These are phyloP conservation scores for Yarrowia galli DNA, from an alignment of 1,139 yeast species.

Conservation along the genomic window DNA sequence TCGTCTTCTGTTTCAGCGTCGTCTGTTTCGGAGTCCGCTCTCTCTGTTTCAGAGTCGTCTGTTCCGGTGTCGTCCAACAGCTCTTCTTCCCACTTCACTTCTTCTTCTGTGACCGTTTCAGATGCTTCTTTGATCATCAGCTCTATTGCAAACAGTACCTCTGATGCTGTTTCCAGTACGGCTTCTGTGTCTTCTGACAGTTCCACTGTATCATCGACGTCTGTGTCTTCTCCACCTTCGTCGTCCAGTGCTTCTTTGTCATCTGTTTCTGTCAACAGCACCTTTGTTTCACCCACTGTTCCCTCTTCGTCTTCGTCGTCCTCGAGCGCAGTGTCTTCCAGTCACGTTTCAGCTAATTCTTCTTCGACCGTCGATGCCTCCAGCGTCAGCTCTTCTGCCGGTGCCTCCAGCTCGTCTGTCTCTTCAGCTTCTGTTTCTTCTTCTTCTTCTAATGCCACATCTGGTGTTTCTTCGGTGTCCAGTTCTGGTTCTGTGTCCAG, in stretches of 20 bases:
- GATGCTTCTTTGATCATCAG: background rate
- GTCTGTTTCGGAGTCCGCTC: background rate
- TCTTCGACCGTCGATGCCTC: background rate
- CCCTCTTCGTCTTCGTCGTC: background rate
- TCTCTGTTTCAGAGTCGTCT: background rate
- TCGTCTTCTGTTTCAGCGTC: background rate
- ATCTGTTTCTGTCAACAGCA: background rate
- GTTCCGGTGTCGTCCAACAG: background rate
- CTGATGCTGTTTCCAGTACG: background rate
- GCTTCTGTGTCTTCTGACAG: background rate
- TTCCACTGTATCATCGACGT: background rate
- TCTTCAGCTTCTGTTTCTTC: slow-evolving; percentile 10
- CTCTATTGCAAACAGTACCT: background rate
- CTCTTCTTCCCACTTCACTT: background rate
- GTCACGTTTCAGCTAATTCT: slow-evolving; percentile 4
- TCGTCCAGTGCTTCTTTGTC: background rate
- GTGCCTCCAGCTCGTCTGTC: background rate
- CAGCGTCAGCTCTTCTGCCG: background rate
- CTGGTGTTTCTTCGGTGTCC: slow-evolving; percentile 14
- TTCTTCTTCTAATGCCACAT: background rate
- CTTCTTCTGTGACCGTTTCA: slow-evolving; percentile 5
- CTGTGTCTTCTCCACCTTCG: background rate
- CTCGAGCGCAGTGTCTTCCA: slow-evolving; percentile 6
- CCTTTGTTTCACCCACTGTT: background rate
- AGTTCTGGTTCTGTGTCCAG: slow-evolving; percentile 7